Conservation (phyloP, 257 asterid genomes). For the Coffea canephora region DNA sequence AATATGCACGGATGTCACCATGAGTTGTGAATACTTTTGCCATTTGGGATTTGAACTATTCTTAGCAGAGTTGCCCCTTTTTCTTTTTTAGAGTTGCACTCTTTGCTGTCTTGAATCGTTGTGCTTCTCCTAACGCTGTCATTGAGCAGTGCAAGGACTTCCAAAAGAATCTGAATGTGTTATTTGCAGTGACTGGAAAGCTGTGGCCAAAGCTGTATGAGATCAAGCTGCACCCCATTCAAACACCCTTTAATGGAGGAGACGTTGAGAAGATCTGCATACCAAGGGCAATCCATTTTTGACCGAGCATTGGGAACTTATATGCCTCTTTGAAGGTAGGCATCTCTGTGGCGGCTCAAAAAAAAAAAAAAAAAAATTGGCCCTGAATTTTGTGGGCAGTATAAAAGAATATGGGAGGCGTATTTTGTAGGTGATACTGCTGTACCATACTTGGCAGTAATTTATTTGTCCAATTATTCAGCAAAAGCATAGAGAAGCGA, state of each 20-base stretch:
- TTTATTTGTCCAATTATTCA: background rate
- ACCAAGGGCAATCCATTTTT: constrained; percentile 10
- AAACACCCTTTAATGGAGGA: constrained; percentile 33
- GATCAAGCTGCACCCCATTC: constrained; percentile 33
- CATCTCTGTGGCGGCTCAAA: background rate
- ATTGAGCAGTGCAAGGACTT: background rate
- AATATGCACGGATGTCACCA: background rate
- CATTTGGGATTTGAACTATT: background rate
- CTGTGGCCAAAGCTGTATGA: constrained; percentile 47
- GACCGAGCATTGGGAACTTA: background rate
- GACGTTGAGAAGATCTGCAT: constrained; percentile 33
- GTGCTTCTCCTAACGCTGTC: background rate
- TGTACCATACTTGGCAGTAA: background rate
- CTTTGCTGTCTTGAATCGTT: background rate
- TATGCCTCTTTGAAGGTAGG: background rate
- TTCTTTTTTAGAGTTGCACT: background rate
- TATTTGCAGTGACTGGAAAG: constrained; percentile 41
- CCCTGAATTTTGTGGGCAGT: background rate
- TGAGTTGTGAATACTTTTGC: background rate
- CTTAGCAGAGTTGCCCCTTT: background rate
- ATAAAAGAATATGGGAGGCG: background rate
- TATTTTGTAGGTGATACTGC: background rate
- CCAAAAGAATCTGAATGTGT: background rate
- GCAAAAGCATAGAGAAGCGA: background rate
- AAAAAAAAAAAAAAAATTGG: too few species aligned